Conservation (phyloP, 129 eudicot genomes). For the Flaveria bidentis region DNA sequence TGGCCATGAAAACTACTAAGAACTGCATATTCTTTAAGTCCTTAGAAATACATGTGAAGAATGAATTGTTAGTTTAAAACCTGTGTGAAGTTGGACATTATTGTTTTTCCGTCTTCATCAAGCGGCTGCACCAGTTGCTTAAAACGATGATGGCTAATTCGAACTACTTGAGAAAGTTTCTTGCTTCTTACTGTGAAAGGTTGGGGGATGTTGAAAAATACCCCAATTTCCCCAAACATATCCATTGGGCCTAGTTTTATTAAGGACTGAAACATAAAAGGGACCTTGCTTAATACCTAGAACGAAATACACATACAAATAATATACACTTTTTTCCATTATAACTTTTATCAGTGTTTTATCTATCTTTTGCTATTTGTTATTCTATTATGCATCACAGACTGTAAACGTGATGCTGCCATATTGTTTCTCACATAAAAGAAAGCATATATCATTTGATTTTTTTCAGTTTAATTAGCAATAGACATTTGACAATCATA, state of each 20-base stretch:
- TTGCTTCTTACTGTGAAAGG: constrained; percentile 84
- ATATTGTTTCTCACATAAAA: constrained; percentile 12
- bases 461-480: background rate
- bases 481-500: background rate
- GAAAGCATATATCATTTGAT: background rate
- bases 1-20: constrained; percentile 13
- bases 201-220: constrained; percentile 77
- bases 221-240: constrained; percentile 79
- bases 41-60: background rate
- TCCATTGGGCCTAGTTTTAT: constrained; percentile 57
- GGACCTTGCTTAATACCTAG: constrained; percentile 10
- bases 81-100: constrained; percentile 68
- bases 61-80: constrained; percentile 34
- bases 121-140: constrained; percentile 68
- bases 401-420: constrained; percentile 3
- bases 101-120: constrained; percentile 55
- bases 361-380: background rate
- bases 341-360: background rate
- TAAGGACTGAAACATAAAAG: constrained; percentile 46
- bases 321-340: background rate
- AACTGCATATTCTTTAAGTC: constrained; percentile 1
- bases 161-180: constrained; percentile 81
- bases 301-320: constrained; percentile 13
- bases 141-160: constrained; percentile 76
- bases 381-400: constrained; percentile 11